Base-by-base conservation (phyloP, 1,284 basidiomycete species). In the Moniliella sp. region DNA sequence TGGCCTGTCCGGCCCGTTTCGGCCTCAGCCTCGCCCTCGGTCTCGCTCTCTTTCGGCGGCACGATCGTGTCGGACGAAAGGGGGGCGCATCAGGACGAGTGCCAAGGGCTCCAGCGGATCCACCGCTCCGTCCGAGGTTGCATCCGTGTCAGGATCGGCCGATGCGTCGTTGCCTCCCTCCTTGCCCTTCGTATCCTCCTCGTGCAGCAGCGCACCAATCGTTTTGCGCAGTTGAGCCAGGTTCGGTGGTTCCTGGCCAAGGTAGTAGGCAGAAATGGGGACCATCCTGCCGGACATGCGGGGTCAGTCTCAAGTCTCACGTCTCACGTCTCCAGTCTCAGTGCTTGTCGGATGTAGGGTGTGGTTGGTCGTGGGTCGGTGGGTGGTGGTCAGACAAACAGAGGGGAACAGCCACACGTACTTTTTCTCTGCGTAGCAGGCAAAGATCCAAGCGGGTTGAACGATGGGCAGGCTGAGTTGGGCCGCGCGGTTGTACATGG, bases 381-480 rank as follows among this genome's bases (percentile, higher is more conserved):
- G n/a, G n/a, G n/a, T n/a, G n/a, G n/a, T n/a, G n/a, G n/a, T n/a
- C n/a, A n/a, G n/a, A n/a, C n/a, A n/a, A 5, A 27, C 11, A 27
- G 5, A 14, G 9, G 9, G n/a, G 13, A 19, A 23, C 10, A 3
- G 5, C 12, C 4, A 7, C 15, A 47, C 46, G 28, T 36, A 48
- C 50, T 45, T 45, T 18, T 50, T 46, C 34, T 50, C 42, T 21
- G 49, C 46, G 18, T 43, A 33, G 33, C 56, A 59, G 9, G 56
- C 56, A 39, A 56, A 50, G 34, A 57, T 43, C 56, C 56, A 59
- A 34, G 57, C 50, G 10, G 56, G 56, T 42, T 50, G 37, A 23
- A 59, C 52, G 14, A 55, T 48, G 5, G 56, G 56, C 15, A 59
- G 50, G 36, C 48, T 57, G 32, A 59, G 35, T 35, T 54, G 48